A percentile compares a stretch with the other conserved stretches of the same genome.
phyloP scores from a whole-genome alignment of 1,139 yeast species.

The Kurtzmaniella natalensis region DNA sequence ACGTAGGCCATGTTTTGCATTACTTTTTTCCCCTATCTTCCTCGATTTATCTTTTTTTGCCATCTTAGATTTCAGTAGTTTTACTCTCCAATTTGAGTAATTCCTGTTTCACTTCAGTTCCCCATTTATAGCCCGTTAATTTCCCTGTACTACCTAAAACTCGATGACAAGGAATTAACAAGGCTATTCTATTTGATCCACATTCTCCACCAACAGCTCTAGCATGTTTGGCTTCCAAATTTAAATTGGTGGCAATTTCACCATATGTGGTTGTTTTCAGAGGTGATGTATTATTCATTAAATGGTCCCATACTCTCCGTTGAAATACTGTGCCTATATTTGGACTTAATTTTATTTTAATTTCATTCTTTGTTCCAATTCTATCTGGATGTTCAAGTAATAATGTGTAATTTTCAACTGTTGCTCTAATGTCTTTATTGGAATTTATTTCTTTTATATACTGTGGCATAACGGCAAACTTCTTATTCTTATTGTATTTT shows the following conservation, averaged over 20 bases:
- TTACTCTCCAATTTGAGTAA: background rate
- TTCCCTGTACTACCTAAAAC: constrained; percentile 11
- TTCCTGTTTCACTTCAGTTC: constrained; percentile 14
- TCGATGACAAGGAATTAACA: constrained; percentile 24
- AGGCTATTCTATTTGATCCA: constrained; percentile 21
- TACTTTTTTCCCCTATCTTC: too few relatives aligned
- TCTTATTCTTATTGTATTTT: constrained; percentile 5
- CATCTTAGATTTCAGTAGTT: too few relatives aligned
- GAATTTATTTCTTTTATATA: constrained; percentile 8
- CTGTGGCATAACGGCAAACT: background rate
- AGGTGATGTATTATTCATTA: constrained; percentile 12
- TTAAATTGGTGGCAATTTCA: constrained; percentile 12
- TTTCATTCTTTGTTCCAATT: constrained; percentile 3
- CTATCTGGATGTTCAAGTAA: constrained; percentile 13
- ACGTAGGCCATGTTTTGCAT: too few relatives aligned
- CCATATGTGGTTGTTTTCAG: constrained; percentile 16
- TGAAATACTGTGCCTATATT: constrained; percentile 21
- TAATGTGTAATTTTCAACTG: constrained; percentile 11
- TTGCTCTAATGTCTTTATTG: constrained; percentile 8
- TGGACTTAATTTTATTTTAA: constrained; percentile 8
- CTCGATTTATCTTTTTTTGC: too few relatives aligned
- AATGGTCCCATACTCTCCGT: constrained; percentile 18
- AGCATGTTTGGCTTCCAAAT: constrained; percentile 14
- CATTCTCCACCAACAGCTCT: constrained; percentile 22
- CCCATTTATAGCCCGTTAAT: constrained; percentile 21